Percentiles rank a stretch among this genome's conserved stretches.
Conservation (phyloP, 1,139 yeast genomes). For the Groenewaldozyma sp. region DNA sequence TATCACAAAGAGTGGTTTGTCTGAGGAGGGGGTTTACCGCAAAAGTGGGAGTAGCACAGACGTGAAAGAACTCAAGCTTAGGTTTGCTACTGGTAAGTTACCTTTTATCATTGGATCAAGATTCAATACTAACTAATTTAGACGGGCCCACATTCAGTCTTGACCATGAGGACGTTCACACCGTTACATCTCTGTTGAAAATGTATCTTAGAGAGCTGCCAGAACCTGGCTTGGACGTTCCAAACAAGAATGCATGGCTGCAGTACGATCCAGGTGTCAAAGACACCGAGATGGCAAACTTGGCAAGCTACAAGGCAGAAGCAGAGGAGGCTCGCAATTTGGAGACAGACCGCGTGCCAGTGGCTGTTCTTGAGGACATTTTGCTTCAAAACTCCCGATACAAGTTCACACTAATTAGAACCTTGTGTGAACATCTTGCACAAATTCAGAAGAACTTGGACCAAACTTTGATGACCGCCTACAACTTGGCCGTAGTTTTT, state of each 20-base stretch:
- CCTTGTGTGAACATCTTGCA: slow-evolving; percentile 22
- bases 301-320: background rate
- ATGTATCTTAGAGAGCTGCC: slow-evolving; percentile 5
- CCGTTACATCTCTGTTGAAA: slow-evolving; percentile 74
- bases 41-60: slow-evolving; percentile 71
- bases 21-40: slow-evolving; percentile 76
- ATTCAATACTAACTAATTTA: no score
- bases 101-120: no score
- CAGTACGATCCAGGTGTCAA: background rate
- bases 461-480: slow-evolving; percentile 24
- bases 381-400: slow-evolving; percentile 16
- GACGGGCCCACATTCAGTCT: slow-evolving; percentile 54
- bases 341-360: slow-evolving; percentile 10
- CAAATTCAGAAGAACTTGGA: slow-evolving; percentile 14
- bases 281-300: background rate
- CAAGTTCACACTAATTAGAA: slow-evolving; percentile 23
- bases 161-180: slow-evolving; percentile 64
- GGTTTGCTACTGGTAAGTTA: no score
- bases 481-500: slow-evolving; percentile 24
- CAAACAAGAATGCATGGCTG: background rate
- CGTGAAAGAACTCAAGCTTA: slow-evolving; percentile 47
- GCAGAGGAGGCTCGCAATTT: background rate
- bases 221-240: background rate
- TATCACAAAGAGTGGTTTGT: slow-evolving; percentile 39
- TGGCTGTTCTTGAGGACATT: slow-evolving; percentile 19